Conservation (phyloP, 257 asterid genomes). For the Fraxinus pennsylvanica region DNA sequence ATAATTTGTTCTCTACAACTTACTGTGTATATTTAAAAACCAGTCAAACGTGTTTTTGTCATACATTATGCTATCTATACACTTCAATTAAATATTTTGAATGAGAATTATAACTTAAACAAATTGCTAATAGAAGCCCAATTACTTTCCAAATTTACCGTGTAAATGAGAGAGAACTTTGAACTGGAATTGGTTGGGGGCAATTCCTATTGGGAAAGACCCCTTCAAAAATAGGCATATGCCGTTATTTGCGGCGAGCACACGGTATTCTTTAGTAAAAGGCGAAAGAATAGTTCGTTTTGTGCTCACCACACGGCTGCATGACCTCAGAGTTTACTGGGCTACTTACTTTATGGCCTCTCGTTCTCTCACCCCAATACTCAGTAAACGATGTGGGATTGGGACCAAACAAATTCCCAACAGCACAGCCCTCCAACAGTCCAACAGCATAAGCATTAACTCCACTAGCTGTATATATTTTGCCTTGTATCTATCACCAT, state of each 20-base stretch:
- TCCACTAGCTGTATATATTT: background rate
- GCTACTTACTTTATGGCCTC: background rate
- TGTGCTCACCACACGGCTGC: slow-evolving; percentile 1
- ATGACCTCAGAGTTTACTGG: fast-evolving
- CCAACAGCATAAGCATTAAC: background rate
- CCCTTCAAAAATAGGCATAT: slow-evolving; percentile 28
- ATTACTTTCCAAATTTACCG: no score
- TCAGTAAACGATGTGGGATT: background rate
- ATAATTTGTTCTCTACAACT: no score
- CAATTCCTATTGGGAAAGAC: background rate
- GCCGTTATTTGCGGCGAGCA: slow-evolving; percentile 21
- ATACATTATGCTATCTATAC: no score
- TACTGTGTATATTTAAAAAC: no score
- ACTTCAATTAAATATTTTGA: no score
- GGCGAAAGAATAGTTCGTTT: slow-evolving; percentile 15
- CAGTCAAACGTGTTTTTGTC: no score
- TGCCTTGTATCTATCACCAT: background rate
- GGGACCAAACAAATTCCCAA: background rate
- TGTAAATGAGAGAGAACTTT: no score
- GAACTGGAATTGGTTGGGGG: slow-evolving; percentile 12
- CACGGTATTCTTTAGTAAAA: slow-evolving; percentile 37
- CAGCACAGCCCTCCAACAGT: background rate
- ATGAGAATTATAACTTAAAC: background rate
- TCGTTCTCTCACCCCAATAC: background rate
- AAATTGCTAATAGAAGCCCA: no score